Evolutionary conservation across 2,329 filamentous ascomycete species (phyloP), one percentile per base, ranked within the genome.

Genomic region (Hysterium pulicare): DNA sequence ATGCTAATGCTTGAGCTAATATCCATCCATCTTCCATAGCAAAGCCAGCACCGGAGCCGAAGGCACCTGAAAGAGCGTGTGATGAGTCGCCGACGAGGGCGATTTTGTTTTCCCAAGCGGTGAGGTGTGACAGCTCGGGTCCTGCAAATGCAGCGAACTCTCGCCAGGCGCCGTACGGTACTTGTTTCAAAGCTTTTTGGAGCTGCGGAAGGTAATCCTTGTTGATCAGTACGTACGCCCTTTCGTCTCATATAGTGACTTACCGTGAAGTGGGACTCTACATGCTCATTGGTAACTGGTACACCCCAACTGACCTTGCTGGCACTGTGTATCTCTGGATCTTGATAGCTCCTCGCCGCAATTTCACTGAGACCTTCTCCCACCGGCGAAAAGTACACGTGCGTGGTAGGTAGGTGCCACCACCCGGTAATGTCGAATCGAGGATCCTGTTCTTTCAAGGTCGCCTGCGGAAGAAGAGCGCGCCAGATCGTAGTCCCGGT

Each of bases 41-140:
- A 45, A 72, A 72, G 0, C 66, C 71, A 4, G 71, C 71, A 0
- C 71, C 71, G 3, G 70, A 71, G 0, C 71, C 71, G 48, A 71
- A 71, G 0, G 68, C 68, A 2, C 68, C 68, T 56, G 74, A 76
- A 0, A 78, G 64, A 1, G 77, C 74, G 53, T 81, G 77, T 1
- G 75, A 79, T 0, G 76, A 71, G 48, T 81, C 77, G 7, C 77
- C 77, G 1, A 79, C 69, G 3, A 80, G 64, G 5, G 72, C 76
- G 2, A 78, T 51, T n/a, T n/a, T n/a, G n/a, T 70, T 70, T 32
- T 69, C 58, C 62, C 69, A 75, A 2, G 59, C 68, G 2, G 57
- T 68, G 3, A 75, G 55, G 2, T 57, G 58, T 6, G 63, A 47
- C 15, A 76, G 49, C 26, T 71, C 67, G 1, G 72, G 72, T 0